Evolutionary conservation across 495 filamentous ascomycete species (phyloP), one percentile per base, ranked within the genome.

Genomic region (Ascodesmis nigricans): DNA sequence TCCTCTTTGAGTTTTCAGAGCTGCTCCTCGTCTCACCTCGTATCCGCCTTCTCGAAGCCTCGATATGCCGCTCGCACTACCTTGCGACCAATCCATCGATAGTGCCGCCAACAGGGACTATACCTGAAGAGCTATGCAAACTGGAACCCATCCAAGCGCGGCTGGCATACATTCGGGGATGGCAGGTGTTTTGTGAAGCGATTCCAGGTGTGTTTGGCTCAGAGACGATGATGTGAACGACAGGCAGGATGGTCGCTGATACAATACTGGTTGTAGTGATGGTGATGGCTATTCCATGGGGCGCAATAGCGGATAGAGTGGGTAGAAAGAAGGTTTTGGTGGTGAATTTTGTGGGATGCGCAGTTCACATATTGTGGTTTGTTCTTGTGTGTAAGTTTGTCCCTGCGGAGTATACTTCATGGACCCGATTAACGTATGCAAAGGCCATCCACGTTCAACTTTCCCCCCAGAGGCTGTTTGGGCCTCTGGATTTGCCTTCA

Each of bases 1-100:
- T 37, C 14, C 26, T 37, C 15, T 37, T 8, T 10, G 35, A 37
- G 26, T 18, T 37, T 9, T 14, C 35, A 1, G 35, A 37, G 18
- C 35, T 37, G 7, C n/a, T 37, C 18, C 35, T 37, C 23, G 18
- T 21, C 2, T 29, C 38, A 10, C 38, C 38, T 4, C 38, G 30
- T 2, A 31, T 41, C 24, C 31, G 33, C 3, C 32, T 41, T 17
- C 23, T 41, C 11, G 39, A 41, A 21, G 11, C 33, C 4, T 13
- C 32, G 3, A 29, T 41, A 15, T 41, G 39, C 21, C 39, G 39
- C 33, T n/a, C 15, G 3, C 22, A 35, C 39, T 41, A 41, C 32
- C 3, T 9, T 14, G 28, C 14, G 11, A 14, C 10, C 21, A 31
- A 40, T 9, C 27, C 30, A 1, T 11, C 11, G 9, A 7, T 21